Evolutionary conservation across 257 asterid genomes (phyloP), one percentile per base, ranked within the genome.

Genomic region (Scutellaria barbata): DNA sequence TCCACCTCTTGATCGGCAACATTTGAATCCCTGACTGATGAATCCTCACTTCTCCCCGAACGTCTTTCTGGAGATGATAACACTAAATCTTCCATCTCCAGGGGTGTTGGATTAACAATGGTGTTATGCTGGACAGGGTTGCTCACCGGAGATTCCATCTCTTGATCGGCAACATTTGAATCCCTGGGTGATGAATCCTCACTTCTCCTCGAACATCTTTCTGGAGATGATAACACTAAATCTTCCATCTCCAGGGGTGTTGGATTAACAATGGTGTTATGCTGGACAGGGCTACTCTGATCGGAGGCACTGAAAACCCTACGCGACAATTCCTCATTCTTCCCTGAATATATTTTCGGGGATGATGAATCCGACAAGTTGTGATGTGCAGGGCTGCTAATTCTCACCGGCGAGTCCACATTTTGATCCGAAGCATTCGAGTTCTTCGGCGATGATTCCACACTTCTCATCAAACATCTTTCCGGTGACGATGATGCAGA

Each of bases 31-130:
- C 80, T 57, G 2, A 86, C 86, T 11, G 85, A 85, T 40, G 89
- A 72, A 43, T 77, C 85, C 48, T 76, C 77, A 30, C 79, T 81
- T 74, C 77, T 72, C 41, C 75, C 37, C 7, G 81, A 82, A 55
- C 55, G 76, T 62, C 85, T 81, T 42, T 79, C 92, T 3, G 87
- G 89, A 1, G 92, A 86, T 1, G 84, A 63, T 13, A 69, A 67
- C 17, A 55, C 22, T 47, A 39, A 47, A 39, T 30, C 54, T 37
- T 47, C 13, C 20, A 66, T 46, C 76, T 62, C 69, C 46, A 47
- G 35, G 5, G 45, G 6, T 22, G 46, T 8, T 69, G 74, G 35
- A 56, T 8, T 17, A 10, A 20, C 64, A 47, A 37, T 8, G 40
- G 37, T 14, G 52, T 10, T 16, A 11, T 37, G 20, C 20, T 42